Base-by-base conservation (phyloP, 2,329 filamentous ascomycete species). In the Zymoseptoria pseudotritici region DNA sequence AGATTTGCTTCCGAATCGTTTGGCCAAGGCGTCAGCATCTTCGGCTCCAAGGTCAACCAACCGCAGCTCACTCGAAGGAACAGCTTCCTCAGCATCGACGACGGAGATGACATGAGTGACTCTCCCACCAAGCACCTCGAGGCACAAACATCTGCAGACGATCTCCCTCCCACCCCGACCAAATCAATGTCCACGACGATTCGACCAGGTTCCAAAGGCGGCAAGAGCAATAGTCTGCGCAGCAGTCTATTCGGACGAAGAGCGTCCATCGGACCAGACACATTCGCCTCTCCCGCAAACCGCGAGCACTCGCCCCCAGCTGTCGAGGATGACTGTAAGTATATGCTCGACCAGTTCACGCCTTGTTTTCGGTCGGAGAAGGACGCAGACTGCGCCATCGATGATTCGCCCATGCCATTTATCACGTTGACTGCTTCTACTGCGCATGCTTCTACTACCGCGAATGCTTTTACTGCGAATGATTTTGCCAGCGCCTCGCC, bases 111-210 rank as follows among this genome's bases (percentile, higher is more conserved):
- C 55, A 77, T 82, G 59, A 81, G 83, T 65, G 78, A 82, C 65
- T 83, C 84, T 54, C 78, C 87, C 68, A 80, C 79, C 13, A 79
- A 76, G 50, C 75, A 78, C 59, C 72, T 77, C 31, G 83, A 86
- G 59, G 82, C 79, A 65, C 84, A 86, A 66, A 74, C 77, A 4
- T 80, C 81, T 57, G 79, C 76, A 19, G 90, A 92, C 49, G 91
- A 96, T 55, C 79, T 93, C 59, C 92, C 93, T n/a, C 92, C 93
- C 0, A 99, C 94, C 1, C 94, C 94, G 0, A 97, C 94, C 0
- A 97, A 96, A 74, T 85, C 85, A 65, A 74, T 73, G 46, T 84
- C 85, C 66, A 73, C 73, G 49, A 65, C 64, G 57, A 72, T 63
- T 7, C 58, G 71, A 57, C 72, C 77, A 57, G 75, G 75, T 51